Base-by-base conservation (phyloP, 139 green algal genomes). In the Zygnema cylindricum region DNA sequence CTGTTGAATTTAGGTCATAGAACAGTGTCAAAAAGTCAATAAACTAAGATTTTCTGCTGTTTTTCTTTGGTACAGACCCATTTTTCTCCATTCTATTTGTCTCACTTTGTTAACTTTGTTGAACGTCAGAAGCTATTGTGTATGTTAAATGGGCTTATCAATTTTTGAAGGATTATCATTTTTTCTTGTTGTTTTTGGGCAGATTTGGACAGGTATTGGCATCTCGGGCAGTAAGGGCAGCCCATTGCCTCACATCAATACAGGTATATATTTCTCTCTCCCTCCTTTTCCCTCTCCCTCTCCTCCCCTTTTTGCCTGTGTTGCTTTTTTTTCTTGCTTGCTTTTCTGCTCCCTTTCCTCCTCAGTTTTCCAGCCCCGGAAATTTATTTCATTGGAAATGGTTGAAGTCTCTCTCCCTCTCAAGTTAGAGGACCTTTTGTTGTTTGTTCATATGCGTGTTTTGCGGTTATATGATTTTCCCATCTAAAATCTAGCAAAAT, bases 221-320 rank as follows among this genome's bases (percentile, higher is more conserved):
- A 23, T 77, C 87, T 55, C 38, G 87, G 25, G 57, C 90, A 40
- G 93, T 98, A n/a, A 92, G 90, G n/a, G 96, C 96, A 2, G 96
- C 96, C 2, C 96, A 98, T 93, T 98, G 96, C 94, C 93, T 98
- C 43, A 98, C 96, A n/a, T 95, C 90, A 69, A 93, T 98, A 23
- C 96, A 98, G 93, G 96, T 98, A 88, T 3, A 33, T 54, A 3
- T 84, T 54, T 22, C 23, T 43, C 23, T 54, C 42, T 84, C 11
- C 71, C 11, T 81, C 11, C 71, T 36, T 16, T 11, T 38, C 36
- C 21, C 16, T 21, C 36, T 71, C 32, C n/a, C n/a, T n/a, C n/a
- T n/a, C n/a, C 2, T 1, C 55, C 75, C 75, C 30, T 82, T 23
- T 41, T 77, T 1, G 38, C 69, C 69, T 1, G 1, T n/a, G n/a